A percentile compares a stretch with the other conserved stretches of the same genome.
These are phyloP conservation scores for Boletales sp. DNA, from an alignment of 768 basidiomycete genomes.

Conservation along the genomic window DNA sequence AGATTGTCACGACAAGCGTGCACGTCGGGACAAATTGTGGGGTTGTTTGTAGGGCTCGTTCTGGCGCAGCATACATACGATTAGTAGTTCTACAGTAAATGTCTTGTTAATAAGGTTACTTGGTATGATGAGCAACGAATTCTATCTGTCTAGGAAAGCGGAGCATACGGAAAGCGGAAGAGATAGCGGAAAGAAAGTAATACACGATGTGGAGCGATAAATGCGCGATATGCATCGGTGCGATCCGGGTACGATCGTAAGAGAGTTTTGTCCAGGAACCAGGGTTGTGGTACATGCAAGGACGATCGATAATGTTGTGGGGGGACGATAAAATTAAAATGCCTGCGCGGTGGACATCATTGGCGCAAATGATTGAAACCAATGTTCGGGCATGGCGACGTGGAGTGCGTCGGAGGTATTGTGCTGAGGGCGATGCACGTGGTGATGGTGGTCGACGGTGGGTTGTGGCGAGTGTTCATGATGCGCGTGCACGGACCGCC, in stretches of 20 bases:
- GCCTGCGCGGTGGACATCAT: not conserved
- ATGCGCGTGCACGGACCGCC: conserved; percentile 9
- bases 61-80: too few relatives aligned
- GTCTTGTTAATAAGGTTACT: conserved; percentile 2
- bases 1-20: too few relatives aligned
- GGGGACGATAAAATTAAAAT: conserved; percentile 7
- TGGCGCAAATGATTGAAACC: conserved; percentile 7
- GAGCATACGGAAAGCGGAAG: not conserved
- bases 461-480: conserved; percentile 1
- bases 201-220: conserved; percentile 6
- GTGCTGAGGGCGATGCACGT: not conserved
- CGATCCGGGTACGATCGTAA: not conserved
- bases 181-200: conserved; percentile 2
- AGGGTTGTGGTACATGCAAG: not conserved
- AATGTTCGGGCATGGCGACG: conserved; percentile 22
- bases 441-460: not conserved
- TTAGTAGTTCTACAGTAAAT: conserved; percentile 6
- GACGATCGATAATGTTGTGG: conserved; percentile 9
- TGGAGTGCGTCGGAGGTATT: not conserved
- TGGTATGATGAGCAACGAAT: too few relatives aligned
- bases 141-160: too few relatives aligned
- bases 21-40: too few relatives aligned
- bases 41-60: too few relatives aligned
- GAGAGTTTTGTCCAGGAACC: not conserved
- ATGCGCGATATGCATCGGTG: conserved; percentile 13